Base-by-base conservation (phyloP, 345 rosid genomes). In the Sapria himalayana region DNA sequence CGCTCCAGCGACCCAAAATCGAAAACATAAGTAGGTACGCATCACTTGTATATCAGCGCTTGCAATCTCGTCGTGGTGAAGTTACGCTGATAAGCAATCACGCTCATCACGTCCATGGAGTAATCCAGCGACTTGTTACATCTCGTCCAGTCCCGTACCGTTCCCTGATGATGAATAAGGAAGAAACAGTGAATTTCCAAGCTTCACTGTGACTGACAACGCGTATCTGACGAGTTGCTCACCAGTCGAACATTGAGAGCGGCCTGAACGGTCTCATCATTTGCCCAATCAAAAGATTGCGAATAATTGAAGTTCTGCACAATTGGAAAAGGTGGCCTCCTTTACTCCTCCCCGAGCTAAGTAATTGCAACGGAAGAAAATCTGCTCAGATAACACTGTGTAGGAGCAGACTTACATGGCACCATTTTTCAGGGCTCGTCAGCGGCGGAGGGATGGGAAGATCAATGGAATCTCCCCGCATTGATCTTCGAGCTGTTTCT, bases 181-280 rank as follows among this genome's bases (percentile, higher is more conserved):
- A n/a, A 3, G 31, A 3, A n/a, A 15, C 9, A 19, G 21, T 10
- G 25, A 15, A n/a, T n/a, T n/a, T n/a, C n/a, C n/a, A n/a, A n/a
- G n/a, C n/a, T n/a, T n/a, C n/a, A n/a, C n/a, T n/a, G n/a, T n/a
- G n/a, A n/a, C n/a, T n/a, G n/a, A n/a, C n/a, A n/a, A n/a, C n/a
- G n/a, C n/a, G n/a, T n/a, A n/a, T n/a, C n/a, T 25, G 1, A 41
- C 22, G 0, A 13, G 18, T 17, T 24, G 10, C 42, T 17, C 45
- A 65, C 71, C 53, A 8, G 17, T 16, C 60, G 38, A 22, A 65
- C 59, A 41, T 56, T 17, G 2, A 65, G 57, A 33, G 71, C 63
- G 13, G 37, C 29, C 37, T 12, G 63, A 9, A 65, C 71, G 7
- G 27, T 39, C 3, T 43, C 14, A 15, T 60, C 49, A 19, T 53